Conservation (phyloP, 148 eudicot genomes). For the Chenopodium suecicum region DNA sequence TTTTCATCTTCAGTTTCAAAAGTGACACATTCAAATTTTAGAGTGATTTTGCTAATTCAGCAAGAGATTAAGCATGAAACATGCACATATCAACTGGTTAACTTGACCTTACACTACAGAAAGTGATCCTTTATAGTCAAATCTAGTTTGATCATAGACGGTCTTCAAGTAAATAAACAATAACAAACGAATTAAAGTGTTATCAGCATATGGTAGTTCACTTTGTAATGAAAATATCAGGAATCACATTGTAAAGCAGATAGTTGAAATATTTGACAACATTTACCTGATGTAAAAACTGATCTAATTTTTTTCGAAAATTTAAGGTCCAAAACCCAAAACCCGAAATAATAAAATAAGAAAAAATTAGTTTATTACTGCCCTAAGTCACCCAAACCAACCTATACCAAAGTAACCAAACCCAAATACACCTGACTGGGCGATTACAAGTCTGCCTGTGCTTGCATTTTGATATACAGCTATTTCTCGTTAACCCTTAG, state of each 20-base stretch:
- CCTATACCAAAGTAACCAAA: too few relatives aligned
- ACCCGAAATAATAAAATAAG: too few relatives aligned
- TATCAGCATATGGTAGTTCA: background rate
- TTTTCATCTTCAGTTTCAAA: background rate
- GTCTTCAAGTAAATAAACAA: background rate
- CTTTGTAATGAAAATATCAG: too few relatives aligned
- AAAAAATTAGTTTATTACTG: too few relatives aligned
- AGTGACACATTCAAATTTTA: background rate
- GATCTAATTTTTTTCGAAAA: too few relatives aligned
- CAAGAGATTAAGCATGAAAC: background rate
- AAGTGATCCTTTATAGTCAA: too few relatives aligned
- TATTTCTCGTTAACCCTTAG: too few relatives aligned
- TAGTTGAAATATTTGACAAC: background rate
- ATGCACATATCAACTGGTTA: background rate
- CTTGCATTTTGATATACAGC: too few relatives aligned
- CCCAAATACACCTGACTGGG: too few relatives aligned
- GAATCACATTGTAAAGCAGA: background rate
- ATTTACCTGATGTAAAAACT: background rate
- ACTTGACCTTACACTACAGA: background rate
- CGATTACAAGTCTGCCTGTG: too few relatives aligned
- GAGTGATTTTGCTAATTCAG: background rate
- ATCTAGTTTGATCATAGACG: background rate
- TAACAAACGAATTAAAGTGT: background rate
- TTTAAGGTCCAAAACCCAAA: too few relatives aligned
- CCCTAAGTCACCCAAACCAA: too few relatives aligned